Evolutionary conservation across 345 rosid species (phyloP), one percentile per base, ranked within the genome.

Genomic region (Noccaea caerulescens): DNA sequence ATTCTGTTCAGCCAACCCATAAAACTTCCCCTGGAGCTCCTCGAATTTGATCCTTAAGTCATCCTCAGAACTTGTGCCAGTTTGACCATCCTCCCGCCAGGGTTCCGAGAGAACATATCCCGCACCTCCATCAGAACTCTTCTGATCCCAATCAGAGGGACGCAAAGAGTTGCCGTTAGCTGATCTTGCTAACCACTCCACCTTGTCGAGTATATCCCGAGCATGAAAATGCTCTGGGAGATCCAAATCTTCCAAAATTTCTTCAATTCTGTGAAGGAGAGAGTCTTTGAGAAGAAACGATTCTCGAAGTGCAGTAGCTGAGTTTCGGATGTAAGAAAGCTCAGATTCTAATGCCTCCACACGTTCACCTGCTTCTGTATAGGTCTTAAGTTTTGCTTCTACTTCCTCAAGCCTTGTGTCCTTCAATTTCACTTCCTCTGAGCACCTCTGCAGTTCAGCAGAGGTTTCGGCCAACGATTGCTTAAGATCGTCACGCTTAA

Each of bases 201-300:
- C 94, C 84, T 89, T 93, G 76, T 89, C 97, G 68, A 91, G 81
- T 41, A 85, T 91, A 71, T 87, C 97, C 72, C 90, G 85, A 49
- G 92, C 80, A 82, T 93, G 94, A 77, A 93, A 88, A 74, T 87
- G 87, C 77, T 87, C 98, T 4, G 98, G 92, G 70, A 93, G 82
- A 81, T 93, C 96, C 53, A 88, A 84, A 73, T 93, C 92, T 80
- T 88, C 98, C 72, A 93, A 80, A 69, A 90, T 83, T 82, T 93
- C 98, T 80, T 93, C 98, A 65, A 93, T 82, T 78, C 90, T 86
- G 77, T 90, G 98, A 52, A 93, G 90, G 69, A 93, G 80, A 13
- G 98, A 93, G 79, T 93, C 98, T 81, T 93, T 93, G 54, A 84
- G 89, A 75, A 93, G 97, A 72, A 93, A 93, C 12, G 97, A 93